Evolutionary conservation across 768 basidiomycete genomes (phyloP).

Genomic region (Auriscalpium microsporum): DNA sequence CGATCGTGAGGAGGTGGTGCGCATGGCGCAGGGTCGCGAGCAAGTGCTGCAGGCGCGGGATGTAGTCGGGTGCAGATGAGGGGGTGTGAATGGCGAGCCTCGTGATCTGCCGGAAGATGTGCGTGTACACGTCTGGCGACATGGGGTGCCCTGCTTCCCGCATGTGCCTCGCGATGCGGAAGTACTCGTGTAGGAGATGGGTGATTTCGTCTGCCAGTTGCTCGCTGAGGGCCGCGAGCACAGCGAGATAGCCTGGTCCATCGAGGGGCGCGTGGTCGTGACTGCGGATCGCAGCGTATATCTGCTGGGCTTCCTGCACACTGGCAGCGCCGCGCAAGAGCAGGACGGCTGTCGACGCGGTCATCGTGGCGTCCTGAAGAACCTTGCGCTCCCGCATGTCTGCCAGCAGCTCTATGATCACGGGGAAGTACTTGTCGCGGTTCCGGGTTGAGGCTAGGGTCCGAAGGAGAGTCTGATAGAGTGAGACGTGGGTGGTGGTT

Average conservation of each 20-base stretch:
- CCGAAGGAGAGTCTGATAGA: constrained; percentile 40
- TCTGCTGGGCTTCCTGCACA: constrained; percentile 51
- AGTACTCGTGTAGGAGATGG: constrained; percentile 42
- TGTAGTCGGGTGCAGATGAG: constrained; percentile 11
- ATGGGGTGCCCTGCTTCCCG: constrained; percentile 50
- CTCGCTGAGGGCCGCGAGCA: constrained; percentile 56
- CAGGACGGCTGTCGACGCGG: constrained; percentile 48
- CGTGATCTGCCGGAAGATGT: constrained; percentile 51
- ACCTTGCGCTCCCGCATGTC: constrained; percentile 57
- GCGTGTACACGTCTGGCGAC: constrained; percentile 55
- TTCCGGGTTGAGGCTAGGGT: constrained; percentile 32
- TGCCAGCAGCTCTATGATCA: constrained; percentile 43
- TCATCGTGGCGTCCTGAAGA: constrained; percentile 33
- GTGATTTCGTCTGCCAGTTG: constrained; percentile 32
- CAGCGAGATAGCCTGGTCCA: constrained; percentile 49
- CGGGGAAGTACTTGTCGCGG: constrained; percentile 37
- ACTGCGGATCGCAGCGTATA: constrained; percentile 41
- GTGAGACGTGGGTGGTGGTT: constrained; percentile 21
- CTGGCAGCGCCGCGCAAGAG: constrained; percentile 55
- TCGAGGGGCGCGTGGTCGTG: constrained; percentile 32
- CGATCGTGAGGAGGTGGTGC: constrained; percentile 72
- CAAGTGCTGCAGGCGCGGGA: constrained; percentile 26
- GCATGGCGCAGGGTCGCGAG: constrained; percentile 48
- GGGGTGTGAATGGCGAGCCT: constrained; percentile 27
- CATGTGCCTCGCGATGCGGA: constrained; percentile 79